Percentiles rank a stretch among this genome's conserved stretches.
These are phyloP conservation scores for Scheffersomyces quercinus DNA, from an alignment of 1,139 yeast species.

Conservation along the genomic window DNA sequence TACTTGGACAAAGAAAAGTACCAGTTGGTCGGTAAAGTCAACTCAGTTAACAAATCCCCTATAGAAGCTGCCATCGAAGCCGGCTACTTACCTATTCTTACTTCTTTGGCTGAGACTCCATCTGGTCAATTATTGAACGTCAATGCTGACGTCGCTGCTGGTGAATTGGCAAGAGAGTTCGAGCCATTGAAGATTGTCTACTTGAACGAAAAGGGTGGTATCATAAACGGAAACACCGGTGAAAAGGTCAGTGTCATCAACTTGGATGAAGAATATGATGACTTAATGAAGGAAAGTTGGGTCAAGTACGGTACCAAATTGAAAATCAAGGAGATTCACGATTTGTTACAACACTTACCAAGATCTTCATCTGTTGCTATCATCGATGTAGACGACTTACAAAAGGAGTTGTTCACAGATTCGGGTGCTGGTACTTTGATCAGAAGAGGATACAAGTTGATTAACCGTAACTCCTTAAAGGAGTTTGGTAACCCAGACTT, in stretches of 20 bases:
- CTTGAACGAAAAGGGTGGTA: slow-evolving; percentile 96
- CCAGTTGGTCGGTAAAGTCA: slow-evolving; percentile 88
- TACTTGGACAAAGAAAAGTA: slow-evolving; percentile 89
- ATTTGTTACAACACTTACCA: slow-evolving; percentile 88
- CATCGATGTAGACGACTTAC: slow-evolving; percentile 90
- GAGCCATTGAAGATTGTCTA: slow-evolving; percentile 97
- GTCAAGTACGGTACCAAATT: slow-evolving; percentile 97
- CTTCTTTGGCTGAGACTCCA: slow-evolving; percentile 94
- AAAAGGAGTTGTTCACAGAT: slow-evolving; percentile 95
- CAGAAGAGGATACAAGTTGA: slow-evolving; percentile 91
- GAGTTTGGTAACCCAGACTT: slow-evolving; percentile 79
- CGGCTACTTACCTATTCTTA: slow-evolving; percentile 93
- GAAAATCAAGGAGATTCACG: slow-evolving; percentile 94
- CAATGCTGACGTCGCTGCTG: slow-evolving; percentile 98
- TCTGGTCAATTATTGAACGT: slow-evolving; percentile 96
- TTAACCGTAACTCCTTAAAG: slow-evolving; percentile 64
- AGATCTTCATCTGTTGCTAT: slow-evolving; percentile 97
- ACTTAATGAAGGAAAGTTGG: slow-evolving; percentile 90
- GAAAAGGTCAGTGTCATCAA: slow-evolving; percentile 89
- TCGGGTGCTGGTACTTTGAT: slow-evolving; percentile 99
- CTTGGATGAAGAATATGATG: slow-evolving; percentile 94
- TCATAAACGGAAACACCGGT: slow-evolving; percentile 87
- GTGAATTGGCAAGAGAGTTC: slow-evolving; percentile 93
- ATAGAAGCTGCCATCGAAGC: slow-evolving; percentile 94
- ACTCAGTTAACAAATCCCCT: slow-evolving; percentile 83